Conservation (phyloP, 1,139 yeast species). For the Geotrichum histeridarum region DNA sequence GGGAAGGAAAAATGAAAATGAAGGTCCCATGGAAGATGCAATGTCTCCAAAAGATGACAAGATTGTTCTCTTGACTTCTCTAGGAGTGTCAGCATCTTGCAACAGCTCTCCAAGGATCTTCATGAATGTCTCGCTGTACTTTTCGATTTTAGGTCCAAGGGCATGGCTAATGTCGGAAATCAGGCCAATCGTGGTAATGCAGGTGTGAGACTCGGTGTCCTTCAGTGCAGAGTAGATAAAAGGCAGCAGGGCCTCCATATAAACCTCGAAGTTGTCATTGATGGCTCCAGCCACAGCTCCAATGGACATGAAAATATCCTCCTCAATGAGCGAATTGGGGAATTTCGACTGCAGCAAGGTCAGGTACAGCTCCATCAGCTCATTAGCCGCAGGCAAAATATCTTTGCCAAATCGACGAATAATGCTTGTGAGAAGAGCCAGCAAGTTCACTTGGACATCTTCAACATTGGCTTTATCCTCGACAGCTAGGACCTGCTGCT, state of each 20-base stretch:
- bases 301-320: constrained; percentile 86
- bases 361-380: constrained; percentile 76
- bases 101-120: constrained; percentile 69
- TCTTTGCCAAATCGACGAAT: constrained; percentile 75
- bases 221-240: constrained; percentile 70
- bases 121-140: constrained; percentile 79
- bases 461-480: constrained; percentile 78
- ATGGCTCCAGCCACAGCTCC: constrained; percentile 83
- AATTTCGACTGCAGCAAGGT: constrained; percentile 56
- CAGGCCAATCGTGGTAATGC: constrained; percentile 86
- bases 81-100: constrained; percentile 59
- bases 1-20: constrained; percentile 67
- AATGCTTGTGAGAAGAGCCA: constrained; percentile 80
- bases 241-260: constrained; percentile 79
- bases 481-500: constrained; percentile 40
- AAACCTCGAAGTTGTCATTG: constrained; percentile 63
- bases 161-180: constrained; percentile 97
- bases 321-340: constrained; percentile 78
- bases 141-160: constrained; percentile 64
- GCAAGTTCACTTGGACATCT: constrained; percentile 81
- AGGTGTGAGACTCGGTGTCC: constrained; percentile 76
- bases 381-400: constrained; percentile 68
- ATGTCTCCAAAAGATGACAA: constrained; percentile 95
- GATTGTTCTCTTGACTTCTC: constrained; percentile 80
- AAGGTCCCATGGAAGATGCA: constrained; percentile 78